Evolutionary conservation across 768 basidiomycete genomes (phyloP).

Genomic region (Chlorophyllum brunneum): DNA sequence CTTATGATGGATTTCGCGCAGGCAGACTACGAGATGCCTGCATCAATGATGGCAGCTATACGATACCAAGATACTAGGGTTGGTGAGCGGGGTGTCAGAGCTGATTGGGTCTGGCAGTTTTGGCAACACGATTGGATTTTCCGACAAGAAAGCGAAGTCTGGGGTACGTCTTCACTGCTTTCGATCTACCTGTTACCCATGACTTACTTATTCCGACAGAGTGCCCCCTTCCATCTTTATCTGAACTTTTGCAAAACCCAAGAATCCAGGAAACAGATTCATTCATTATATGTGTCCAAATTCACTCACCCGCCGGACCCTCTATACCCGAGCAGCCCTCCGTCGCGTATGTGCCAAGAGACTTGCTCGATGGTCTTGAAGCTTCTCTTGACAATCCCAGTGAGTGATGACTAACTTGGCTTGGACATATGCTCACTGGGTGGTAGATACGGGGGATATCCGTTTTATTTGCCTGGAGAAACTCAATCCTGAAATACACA

Average conservation of each 20-base stretch:
- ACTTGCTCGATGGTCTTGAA: conserved; percentile 66
- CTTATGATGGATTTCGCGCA: conserved; percentile 59
- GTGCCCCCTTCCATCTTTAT: conserved; percentile 60
- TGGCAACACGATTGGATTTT: conserved; percentile 74
- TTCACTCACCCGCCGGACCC: conserved; percentile 57
- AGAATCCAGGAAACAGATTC: conserved; percentile 61
- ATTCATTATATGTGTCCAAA: conserved; percentile 70
- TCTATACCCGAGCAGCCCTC: conserved; percentile 66
- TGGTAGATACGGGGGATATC: conserved; percentile 69
- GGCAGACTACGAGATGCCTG: conserved; percentile 52
- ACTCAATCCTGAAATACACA: conserved; percentile 25
- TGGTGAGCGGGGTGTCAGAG: conserved; percentile 59
- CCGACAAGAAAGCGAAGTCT: conserved; percentile 67
- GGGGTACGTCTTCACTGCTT: conserved; percentile 44
- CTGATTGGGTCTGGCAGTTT: conserved; percentile 72
- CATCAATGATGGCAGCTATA: conserved; percentile 71
- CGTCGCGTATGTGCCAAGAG: conserved; percentile 59
- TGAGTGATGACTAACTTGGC: conserved; percentile 26
- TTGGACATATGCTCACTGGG: not conserved
- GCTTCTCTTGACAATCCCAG: conserved; percentile 70
- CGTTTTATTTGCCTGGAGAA: conserved; percentile 70
- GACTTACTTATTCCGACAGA: conserved; percentile 31
- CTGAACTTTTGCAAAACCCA: conserved; percentile 54
- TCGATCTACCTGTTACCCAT: not conserved
- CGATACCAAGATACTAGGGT: conserved; percentile 57